Percentiles rank a stretch among this genome's conserved stretches.
phyloP scores from a whole-genome alignment of 331 rosid species.

The Quercus lobata region DNA sequence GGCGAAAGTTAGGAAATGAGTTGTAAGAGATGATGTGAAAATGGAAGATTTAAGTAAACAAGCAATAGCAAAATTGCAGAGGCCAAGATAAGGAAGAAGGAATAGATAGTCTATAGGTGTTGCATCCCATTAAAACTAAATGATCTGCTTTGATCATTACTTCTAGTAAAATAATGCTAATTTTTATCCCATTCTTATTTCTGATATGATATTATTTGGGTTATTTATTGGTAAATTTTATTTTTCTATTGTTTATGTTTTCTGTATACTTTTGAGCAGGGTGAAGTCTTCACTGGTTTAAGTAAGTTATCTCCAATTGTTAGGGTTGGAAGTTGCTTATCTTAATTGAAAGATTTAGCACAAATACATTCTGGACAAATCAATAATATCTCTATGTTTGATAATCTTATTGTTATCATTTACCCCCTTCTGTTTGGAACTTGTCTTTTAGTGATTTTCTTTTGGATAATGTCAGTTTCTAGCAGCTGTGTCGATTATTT shows the following conservation, averaged over 20 bases:
- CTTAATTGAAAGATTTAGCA: not conserved
- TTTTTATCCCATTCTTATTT: too few species aligned
- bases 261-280: not conserved
- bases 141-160: not conserved
- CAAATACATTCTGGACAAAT: not conserved
- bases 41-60: not conserved
- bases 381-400: not conserved
- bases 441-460: not conserved
- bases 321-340: not conserved
- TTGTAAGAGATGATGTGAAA: not conserved
- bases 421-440: not conserved
- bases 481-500: not conserved
- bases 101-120: not conserved
- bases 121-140: not conserved
- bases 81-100: not conserved
- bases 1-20: not conserved
- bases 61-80: not conserved
- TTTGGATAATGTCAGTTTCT: not conserved
- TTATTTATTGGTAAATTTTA: not conserved
- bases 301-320: not conserved
- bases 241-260: not conserved
- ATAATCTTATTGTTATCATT: not conserved
- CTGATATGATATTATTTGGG: not conserved
- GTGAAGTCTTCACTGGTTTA: not conserved
- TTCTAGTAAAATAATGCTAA: not conserved